phyloP scores from a whole-genome alignment of 495 filamentous ascomycete genomes.

The Trichoderma asperelloides region DNA sequence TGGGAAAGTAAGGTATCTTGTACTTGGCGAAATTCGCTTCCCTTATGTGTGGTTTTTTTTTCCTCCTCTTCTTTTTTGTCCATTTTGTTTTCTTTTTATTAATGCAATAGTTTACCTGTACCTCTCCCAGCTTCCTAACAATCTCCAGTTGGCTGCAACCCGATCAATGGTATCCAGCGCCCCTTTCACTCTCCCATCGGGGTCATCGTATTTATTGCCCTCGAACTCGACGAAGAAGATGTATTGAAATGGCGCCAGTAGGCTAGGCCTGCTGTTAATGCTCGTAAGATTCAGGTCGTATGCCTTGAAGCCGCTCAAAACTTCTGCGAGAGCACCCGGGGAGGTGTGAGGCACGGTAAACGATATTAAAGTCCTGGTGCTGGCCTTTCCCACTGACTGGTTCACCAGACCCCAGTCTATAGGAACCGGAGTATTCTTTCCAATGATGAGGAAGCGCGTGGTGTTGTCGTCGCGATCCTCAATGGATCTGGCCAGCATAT shows the following conservation, averaged over 20 bases:
- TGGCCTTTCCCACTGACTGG: constrained; percentile 15
- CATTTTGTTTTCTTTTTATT: constrained; percentile 18
- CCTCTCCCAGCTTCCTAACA: constrained; percentile 47
- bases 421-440: constrained; percentile 27
- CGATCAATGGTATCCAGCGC: constrained; percentile 35
- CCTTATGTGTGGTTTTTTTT: not conserved
- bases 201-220: constrained; percentile 41
- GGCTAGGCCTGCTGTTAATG: constrained; percentile 78
- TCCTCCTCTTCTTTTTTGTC: constrained; percentile 7
- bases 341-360: constrained; percentile 73
- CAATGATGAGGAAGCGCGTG: constrained; percentile 78
- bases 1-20: not conserved
- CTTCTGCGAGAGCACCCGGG: constrained; percentile 73
- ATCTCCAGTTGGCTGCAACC: constrained; percentile 38
- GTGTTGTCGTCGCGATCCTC: constrained; percentile 80
- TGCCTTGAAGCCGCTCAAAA: constrained; percentile 65
- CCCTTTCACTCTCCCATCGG: constrained; percentile 40
- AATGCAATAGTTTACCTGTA: not conserved
- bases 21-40: not conserved
- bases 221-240: constrained; percentile 91
- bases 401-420: constrained; percentile 15
- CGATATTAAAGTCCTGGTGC: constrained; percentile 63
- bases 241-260: constrained; percentile 74
- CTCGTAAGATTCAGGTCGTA: constrained; percentile 75
- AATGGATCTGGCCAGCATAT: constrained; percentile 61